Base-by-base conservation (phyloP, 306 rosid genomes). In the Dicorynia guianensis region DNA sequence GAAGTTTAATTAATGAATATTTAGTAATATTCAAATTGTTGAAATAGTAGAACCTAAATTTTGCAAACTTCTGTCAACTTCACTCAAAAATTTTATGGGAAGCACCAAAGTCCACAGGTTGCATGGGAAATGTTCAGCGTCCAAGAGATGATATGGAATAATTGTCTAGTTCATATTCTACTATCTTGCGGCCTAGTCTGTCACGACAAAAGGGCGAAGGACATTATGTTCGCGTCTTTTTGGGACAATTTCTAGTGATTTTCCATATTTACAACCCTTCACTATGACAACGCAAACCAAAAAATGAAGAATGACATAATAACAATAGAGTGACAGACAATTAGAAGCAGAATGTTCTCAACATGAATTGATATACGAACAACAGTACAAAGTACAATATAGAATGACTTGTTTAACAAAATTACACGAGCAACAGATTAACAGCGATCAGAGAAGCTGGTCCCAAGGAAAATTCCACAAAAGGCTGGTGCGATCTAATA, bases 111-210 rank as follows among this genome's bases (percentile, higher is more conserved):
- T 15, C 52, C 63, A 53, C 53, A 18, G 55, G 11, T 72, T 58
- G 76, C 46, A 14, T 43, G 76, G 40, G n/a, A 58, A 30, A n/a
- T 56, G 17, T 53, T 69, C 52, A 18, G 20, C 12, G 9, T 5
- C 17, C 25, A n/a, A 20, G 56, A 6, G n/a, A 15, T 7, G 56
- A 6, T 4, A 15, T 7, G 7, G 18, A 53, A 53, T 4, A 15
- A 11, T 15, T 6, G 11, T 53, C 8, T 18, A 9, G 11, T 4
- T 46, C n/a, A 46, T 11, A 11, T 46, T 46, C 30, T 25, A 25
- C 30, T 25, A n/a, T n/a, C n/a, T n/a, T n/a, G n/a, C n/a, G 30
- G 30, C 30, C 30, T 25, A 25, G 30, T 25, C 30, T 2, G 30
- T 25, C 30, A 40, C 7, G 44, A 40, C 44, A 40, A 40, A 40